These are phyloP conservation scores for Pseudogymnoascus sp. DNA, from an alignment of 2,329 filamentous ascomycete genomes.

Conservation along the genomic window DNA sequence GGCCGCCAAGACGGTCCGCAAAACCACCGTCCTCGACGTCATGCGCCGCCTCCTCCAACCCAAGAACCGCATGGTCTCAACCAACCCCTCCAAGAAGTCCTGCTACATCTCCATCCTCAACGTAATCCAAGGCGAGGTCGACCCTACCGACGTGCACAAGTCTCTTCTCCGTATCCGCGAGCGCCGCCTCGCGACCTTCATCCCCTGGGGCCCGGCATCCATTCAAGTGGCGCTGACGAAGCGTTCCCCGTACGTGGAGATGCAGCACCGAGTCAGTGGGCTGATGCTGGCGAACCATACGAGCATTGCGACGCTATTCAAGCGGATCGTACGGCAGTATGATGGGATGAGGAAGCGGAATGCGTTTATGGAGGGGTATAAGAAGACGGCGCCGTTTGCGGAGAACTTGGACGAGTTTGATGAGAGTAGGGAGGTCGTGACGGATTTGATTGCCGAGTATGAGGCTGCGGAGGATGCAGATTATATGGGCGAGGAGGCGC, in stretches of 20 bases:
- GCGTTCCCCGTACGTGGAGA: conserved; percentile 90
- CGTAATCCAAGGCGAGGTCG: conserved; percentile 97
- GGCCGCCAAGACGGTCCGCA: conserved; percentile 93
- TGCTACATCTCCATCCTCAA: conserved; percentile 99
- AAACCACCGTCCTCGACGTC: conserved; percentile 94
- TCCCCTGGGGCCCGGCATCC: conserved; percentile 94
- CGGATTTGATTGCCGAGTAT: conserved; percentile 87
- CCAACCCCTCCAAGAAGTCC: conserved; percentile 88
- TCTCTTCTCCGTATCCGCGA: conserved; percentile 92
- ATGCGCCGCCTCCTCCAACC: conserved; percentile 93
- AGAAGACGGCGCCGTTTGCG: conserved; percentile 86
- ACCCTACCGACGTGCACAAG: conserved; percentile 97
- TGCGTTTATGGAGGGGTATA: conserved; percentile 92
- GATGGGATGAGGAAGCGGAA: conserved; percentile 92
- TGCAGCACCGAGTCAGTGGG: conserved; percentile 88
- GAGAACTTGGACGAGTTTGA: conserved; percentile 93
- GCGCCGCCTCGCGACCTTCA: conserved; percentile 87
- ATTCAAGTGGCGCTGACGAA: conserved; percentile 97
- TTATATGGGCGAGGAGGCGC: conserved; percentile 53
- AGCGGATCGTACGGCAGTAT: conserved; percentile 85
- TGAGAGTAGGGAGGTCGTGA: conserved; percentile 83
- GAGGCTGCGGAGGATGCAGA: conserved; percentile 87
- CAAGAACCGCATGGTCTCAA: conserved; percentile 99
- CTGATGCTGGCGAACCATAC: conserved; percentile 98
- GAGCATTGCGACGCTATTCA: conserved; percentile 92